Evolutionary conservation across 2,329 filamentous ascomycete species (phyloP).

Genomic region (Colletotrichum australisinense): DNA sequence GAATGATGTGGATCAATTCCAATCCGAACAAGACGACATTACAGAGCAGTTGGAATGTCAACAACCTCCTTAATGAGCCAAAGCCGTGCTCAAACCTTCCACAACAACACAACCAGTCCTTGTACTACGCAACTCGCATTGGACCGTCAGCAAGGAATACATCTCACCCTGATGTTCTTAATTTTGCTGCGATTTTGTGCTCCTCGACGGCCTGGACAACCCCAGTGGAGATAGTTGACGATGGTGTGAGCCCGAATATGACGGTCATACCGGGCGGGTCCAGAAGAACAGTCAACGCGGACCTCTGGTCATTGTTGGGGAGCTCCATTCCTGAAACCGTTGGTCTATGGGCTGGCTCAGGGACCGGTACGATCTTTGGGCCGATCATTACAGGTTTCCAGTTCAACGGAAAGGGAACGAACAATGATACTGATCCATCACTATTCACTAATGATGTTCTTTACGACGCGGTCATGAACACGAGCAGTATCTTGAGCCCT

Average conservation of each 20-base stretch:
- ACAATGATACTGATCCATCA: neutral
- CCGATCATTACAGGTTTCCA: neutral
- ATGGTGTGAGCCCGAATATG: slow-evolving; percentile 4
- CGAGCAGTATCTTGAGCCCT: neutral
- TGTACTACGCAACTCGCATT: slow-evolving; percentile 7
- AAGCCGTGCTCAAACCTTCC: slow-evolving; percentile 13
- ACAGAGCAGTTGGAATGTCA: neutral
- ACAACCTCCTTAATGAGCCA: no score
- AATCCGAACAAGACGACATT: neutral
- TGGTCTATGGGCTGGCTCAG: neutral
- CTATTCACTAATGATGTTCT: slow-evolving; percentile 12
- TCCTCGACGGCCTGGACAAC: slow-evolving; percentile 12
- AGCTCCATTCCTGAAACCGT: neutral
- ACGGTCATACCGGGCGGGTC: neutral
- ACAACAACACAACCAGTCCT: neutral
- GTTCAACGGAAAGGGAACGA: neutral
- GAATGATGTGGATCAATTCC: neutral
- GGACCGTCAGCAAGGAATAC: neutral
- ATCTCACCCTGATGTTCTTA: neutral
- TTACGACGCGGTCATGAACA: neutral
- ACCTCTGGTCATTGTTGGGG: neutral
- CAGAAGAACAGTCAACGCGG: neutral
- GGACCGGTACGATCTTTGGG: neutral
- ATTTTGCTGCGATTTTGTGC: slow-evolving; percentile 9
- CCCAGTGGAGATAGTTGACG: slow-evolving; percentile 2